Percentiles rank a stretch among this genome's conserved stretches.
These are phyloP conservation scores for Penicillium cinerascens DNA, from an alignment of 495 filamentous ascomycete species.

Conservation along the genomic window DNA sequence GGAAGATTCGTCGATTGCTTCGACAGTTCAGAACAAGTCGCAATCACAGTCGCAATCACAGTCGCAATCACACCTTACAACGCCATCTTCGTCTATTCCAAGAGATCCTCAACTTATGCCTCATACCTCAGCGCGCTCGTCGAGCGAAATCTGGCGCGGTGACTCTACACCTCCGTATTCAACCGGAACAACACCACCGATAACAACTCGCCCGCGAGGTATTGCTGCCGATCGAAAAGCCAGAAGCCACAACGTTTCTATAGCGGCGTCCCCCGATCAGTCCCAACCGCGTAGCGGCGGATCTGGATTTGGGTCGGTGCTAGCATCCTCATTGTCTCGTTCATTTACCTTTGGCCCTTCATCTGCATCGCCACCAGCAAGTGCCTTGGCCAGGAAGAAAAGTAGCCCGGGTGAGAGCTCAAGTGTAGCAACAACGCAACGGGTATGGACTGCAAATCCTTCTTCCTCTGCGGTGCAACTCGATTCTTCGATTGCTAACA, in stretches of 20 bases:
- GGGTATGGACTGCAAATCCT: constrained; percentile 59
- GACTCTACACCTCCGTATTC: constrained; percentile 53
- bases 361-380: constrained; percentile 62
- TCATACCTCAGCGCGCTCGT: constrained; percentile 52
- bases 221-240: constrained; percentile 34
- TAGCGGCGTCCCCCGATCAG: constrained; percentile 62
- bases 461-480: too few species aligned
- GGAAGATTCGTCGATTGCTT: constrained; percentile 28
- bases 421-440: constrained; percentile 53
- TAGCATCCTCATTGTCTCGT: constrained; percentile 69
- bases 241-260: constrained; percentile 59
- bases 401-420: constrained; percentile 65
- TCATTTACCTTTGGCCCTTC: constrained; percentile 63
- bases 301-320: constrained; percentile 52
- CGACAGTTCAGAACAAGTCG: constrained; percentile 29
- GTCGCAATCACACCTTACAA: constrained; percentile 16
- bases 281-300: constrained; percentile 34
- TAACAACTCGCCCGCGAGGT: constrained; percentile 28
- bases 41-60: not conserved
- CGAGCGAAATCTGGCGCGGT: constrained; percentile 37
- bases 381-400: constrained; percentile 51
- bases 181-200: constrained; percentile 66
- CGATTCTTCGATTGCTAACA: not conserved
- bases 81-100: constrained; percentile 51
- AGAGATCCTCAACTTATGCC: constrained; percentile 57